These are phyloP conservation scores for Populus hybrid DNA, from an alignment of 441 rosid genomes.

Conservation along the genomic window DNA sequence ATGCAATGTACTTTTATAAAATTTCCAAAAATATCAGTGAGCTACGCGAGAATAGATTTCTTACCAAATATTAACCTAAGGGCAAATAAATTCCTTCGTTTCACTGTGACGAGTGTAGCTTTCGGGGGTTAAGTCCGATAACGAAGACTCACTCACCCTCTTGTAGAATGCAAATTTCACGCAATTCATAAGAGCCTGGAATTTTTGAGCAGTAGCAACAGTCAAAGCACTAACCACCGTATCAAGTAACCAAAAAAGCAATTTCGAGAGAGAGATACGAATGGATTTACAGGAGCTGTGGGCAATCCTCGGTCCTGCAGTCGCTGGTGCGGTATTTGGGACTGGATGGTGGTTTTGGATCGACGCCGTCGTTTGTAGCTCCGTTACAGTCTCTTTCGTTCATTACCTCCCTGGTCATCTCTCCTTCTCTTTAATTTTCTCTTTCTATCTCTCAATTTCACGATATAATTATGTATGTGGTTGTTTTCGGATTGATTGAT, in stretches of 20 bases:
- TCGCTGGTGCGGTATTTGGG: conserved; percentile 87
- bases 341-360: conserved; percentile 99
- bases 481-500: background rate
- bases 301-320: conserved; percentile 88
- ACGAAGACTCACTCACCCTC: background rate
- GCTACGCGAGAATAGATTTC: background rate
- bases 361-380: conserved; percentile 93
- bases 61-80: background rate
- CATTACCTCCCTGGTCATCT: conserved; percentile 75
- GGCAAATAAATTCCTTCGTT: background rate
- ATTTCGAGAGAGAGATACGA: background rate
- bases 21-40: too few species aligned
- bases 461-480: background rate
- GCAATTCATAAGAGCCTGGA: background rate
- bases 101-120: background rate
- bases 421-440: background rate
- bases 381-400: conserved; percentile 68
- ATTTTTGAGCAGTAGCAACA: background rate
- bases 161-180: background rate
- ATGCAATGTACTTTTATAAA: background rate
- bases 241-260: background rate
- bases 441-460: background rate
- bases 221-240: background rate
- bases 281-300: conserved; percentile 83
- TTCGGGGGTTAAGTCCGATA: background rate